Evolutionary conservation across 306 rosid species (phyloP), one percentile per base, ranked within the genome.

Genomic region (Albizia julibrissin): DNA sequence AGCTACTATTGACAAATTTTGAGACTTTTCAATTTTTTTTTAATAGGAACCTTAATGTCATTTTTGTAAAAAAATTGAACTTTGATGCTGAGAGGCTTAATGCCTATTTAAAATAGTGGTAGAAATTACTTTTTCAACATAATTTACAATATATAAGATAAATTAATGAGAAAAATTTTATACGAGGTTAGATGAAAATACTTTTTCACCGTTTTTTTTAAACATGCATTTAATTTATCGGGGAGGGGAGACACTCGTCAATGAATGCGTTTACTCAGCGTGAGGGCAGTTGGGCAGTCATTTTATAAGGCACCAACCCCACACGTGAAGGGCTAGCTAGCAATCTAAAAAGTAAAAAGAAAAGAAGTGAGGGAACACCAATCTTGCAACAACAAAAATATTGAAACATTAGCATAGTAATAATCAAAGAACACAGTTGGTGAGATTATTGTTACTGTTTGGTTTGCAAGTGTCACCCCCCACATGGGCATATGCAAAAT

Each of bases 281-380:
- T 1, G 18, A 22, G 40, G 80, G 70, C 52, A 42, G 80, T 59
- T 76, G 70, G 58, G 18, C n/a, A 61, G 70, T 76, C 71, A 27
- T 59, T 58, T 37, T 39, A 14, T 9, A 59, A 42, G 71, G 70
- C 43, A 76, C 46, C 58, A 40, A 76, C 65, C 65, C 37, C 70
- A 40, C 80, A 76, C 26, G 80, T 76, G 80, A 24, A 24, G n/a
- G 64, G 18, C 78, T n/a, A 37, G 8, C 40, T 37, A n/a, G n/a
- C n/a, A n/a, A n/a, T n/a, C n/a, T n/a, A n/a, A n/a, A n/a, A n/a
- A n/a, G n/a, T n/a, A n/a, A 58, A 13, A 9, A 10, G 27, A 54
- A 52, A 7, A 49, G 6, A 52, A 8, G 4, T 19, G 22, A 19
- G 12, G 27, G 24, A 54, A 21, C 0, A n/a, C 3, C 62, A 54